Evolutionary conservation across 768 basidiomycete genomes (phyloP).

Genomic region (Naganishia friedmannii): DNA sequence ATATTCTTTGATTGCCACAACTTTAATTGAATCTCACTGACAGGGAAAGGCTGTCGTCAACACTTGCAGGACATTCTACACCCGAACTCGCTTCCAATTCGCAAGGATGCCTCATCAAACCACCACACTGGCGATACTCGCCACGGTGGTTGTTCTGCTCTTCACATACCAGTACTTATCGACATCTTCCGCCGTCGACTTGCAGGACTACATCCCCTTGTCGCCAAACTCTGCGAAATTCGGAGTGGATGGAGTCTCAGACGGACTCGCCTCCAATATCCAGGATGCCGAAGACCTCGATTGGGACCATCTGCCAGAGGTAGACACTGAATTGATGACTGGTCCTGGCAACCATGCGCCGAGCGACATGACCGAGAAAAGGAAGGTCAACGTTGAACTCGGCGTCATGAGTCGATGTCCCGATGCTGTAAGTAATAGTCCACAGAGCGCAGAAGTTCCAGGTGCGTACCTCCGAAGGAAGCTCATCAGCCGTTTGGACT

Average conservation of each 20-base stretch:
- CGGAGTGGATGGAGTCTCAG: neutral
- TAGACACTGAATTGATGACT: neutral
- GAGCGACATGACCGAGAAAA: neutral
- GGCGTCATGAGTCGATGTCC: constrained; percentile 74
- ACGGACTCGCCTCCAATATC: constrained; percentile 3
- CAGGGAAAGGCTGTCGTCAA: neutral
- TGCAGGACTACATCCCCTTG: constrained; percentile 2
- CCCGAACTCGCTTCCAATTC: neutral
- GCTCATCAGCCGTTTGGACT: neutral
- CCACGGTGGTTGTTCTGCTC: constrained; percentile 8
- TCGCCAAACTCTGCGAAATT: constrained; percentile 22
- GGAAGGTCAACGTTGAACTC: constrained; percentile 57
- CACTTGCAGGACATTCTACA: neutral
- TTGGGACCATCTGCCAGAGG: constrained; percentile 13
- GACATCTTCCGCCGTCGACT: neutral
- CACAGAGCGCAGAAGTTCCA: neutral
- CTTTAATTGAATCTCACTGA: too few species aligned
- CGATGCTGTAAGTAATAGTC: constrained; percentile 60
- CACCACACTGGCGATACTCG: constrained; percentile 9
- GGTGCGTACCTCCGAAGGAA: constrained; percentile 1
- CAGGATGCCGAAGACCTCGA: constrained; percentile 12
- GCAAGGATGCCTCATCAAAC: constrained; percentile 15
- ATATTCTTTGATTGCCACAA: too few species aligned
- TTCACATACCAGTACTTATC: constrained; percentile 8
- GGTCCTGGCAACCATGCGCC: neutral